These are phyloP conservation scores for Crucihimalaya himalaica DNA, from an alignment of 345 rosid genomes.

Conservation along the genomic window DNA sequence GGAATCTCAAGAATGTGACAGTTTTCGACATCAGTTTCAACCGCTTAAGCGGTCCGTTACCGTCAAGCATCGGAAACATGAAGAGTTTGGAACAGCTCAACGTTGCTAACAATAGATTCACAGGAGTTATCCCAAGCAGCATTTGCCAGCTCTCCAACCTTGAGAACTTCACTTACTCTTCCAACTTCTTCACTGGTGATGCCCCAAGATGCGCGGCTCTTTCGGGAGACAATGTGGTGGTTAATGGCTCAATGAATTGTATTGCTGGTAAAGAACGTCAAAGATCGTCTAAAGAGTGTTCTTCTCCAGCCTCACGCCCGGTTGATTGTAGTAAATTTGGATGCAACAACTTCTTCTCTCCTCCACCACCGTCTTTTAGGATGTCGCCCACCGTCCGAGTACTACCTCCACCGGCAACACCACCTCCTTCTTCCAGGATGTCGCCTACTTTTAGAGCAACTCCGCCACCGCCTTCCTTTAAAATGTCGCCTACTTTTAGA, in stretches of 20 bases:
- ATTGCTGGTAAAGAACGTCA: conserved; percentile 54
- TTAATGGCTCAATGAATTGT: conserved; percentile 57
- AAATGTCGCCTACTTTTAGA: conserved; percentile 32
- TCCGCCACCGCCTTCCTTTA: conserved; percentile 34
- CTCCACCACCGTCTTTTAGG: conserved; percentile 41
- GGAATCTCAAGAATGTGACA: conserved; percentile 50
- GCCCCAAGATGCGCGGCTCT: conserved; percentile 58
- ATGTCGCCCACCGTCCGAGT: conserved; percentile 40
- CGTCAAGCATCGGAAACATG: conserved; percentile 55
- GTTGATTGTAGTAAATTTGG: conserved; percentile 59
- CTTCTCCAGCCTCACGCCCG: conserved; percentile 54
- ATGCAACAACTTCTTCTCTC: conserved; percentile 41
- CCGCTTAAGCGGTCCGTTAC: conserved; percentile 59
- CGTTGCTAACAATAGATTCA: conserved; percentile 57
- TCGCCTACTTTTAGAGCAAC: conserved; percentile 30
- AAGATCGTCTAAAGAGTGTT: conserved; percentile 55
- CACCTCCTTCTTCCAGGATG: conserved; percentile 32
- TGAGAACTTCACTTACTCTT: conserved; percentile 67
- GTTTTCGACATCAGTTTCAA: conserved; percentile 74
- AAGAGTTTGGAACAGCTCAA: conserved; percentile 66
- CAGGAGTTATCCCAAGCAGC: conserved; percentile 56
- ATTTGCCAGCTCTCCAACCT: conserved; percentile 58
- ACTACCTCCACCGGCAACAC: conserved; percentile 29
- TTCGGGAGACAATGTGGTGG: conserved; percentile 27
- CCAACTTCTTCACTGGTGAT: conserved; percentile 62